Percentiles rank a stretch among this genome's conserved stretches.
Conservation (phyloP, 352 stramenopile species). For the Globisporangium lucens region DNA sequence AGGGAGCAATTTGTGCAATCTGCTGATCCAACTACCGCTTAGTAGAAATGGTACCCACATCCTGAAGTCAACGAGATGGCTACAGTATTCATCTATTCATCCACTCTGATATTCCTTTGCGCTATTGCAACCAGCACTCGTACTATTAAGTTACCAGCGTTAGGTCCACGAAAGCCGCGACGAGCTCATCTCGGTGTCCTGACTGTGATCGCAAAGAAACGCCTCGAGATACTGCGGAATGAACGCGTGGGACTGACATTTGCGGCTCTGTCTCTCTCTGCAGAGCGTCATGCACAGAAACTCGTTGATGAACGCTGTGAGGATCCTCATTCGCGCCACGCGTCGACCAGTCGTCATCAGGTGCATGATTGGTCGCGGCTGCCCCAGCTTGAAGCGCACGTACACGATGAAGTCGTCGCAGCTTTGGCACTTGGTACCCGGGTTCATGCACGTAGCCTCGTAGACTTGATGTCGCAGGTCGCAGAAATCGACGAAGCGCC, state of each 20-base stretch:
- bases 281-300: neutral
- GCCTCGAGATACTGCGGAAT: neutral
- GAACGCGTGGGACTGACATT: neutral
- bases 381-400: constrained; percentile 25
- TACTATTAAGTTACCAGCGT: neutral
- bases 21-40: too few species aligned
- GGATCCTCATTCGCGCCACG: neutral
- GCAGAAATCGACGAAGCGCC: constrained; percentile 60
- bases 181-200: neutral
- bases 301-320: constrained; percentile 7
- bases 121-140: too few species aligned
- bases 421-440: constrained; percentile 46
- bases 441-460: constrained; percentile 39
- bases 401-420: constrained; percentile 55
- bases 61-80: too few species aligned
- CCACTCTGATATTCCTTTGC: too few species aligned
- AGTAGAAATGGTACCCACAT: too few species aligned
- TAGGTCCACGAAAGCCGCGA: neutral
- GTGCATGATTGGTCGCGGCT: neutral
- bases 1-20: too few species aligned
- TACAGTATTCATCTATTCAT: too few species aligned
- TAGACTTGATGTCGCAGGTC: constrained; percentile 44
- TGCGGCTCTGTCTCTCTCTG: neutral
- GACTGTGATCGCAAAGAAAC: neutral
- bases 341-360: neutral